Evolutionary conservation across 768 basidiomycete genomes (phyloP), one percentile per base, ranked within the genome.

Genomic region (Xerocomellus chrysenteron): DNA sequence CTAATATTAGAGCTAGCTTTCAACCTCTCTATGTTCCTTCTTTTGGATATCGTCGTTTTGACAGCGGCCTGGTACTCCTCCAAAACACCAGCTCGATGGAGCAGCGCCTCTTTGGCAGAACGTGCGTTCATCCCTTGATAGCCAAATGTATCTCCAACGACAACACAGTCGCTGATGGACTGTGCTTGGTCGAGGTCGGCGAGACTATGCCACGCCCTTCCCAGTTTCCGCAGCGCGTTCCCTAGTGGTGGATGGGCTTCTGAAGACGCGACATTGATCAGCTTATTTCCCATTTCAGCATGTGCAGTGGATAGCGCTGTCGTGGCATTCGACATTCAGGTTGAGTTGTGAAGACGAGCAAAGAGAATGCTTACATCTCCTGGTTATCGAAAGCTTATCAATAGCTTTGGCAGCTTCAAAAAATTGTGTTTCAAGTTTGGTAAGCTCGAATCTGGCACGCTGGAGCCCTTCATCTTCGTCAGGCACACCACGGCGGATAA

Each of bases 111-210:
- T 71, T 97, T 98, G 2, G 97, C 97, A 19, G 95, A 92, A 44
- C 90, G 82, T n/a, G 97, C 94, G 66, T 99, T 98, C 75, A 95
- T 80, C 19, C 94, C 92, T 72, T 98, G 95, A 73, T 99, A 99
- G 2, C 94, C 94, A 50, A 98, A 76, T 0, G 93, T 88, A 73
- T 99, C 97, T n/a, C 94, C 95, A 28, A 99, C 74, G 42, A 98
- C 88, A 30, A 98, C 92, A 63, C 92, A 93, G 79, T 98, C 96
- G 64, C 90, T 94, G 58, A 94, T 90, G 33, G 92, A 86, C 73
- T 97, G 92, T 4, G 93, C 90, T 59, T 91, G 88, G 62, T 93
- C 88, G 55, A 97, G 81, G 67, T 95, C 94, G 3, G 92, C 86
- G 16, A 95, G 73, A 68, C 83, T 89, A 67, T 98, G 94, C 82